Conservation (phyloP, 306 rosid species). For the Prunus armeniaca region DNA sequence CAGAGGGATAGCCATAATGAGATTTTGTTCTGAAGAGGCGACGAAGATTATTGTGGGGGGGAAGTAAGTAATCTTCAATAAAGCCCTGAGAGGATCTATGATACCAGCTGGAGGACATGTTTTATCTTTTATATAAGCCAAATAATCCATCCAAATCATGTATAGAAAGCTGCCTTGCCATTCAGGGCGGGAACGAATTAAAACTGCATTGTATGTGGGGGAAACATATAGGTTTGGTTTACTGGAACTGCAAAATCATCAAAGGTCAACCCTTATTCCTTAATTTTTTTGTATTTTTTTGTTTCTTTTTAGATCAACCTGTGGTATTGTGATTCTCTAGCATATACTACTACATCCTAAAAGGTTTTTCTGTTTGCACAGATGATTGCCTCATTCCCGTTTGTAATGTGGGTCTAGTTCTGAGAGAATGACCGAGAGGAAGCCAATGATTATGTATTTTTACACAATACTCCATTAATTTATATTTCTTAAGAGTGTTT, state of each 20-base stretch:
- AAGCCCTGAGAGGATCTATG: slow-evolving; percentile 35
- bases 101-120: slow-evolving; percentile 39
- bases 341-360: slow-evolving; percentile 18
- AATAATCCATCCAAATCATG: slow-evolving; percentile 74
- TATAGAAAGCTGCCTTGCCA: slow-evolving; percentile 80
- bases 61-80: slow-evolving; percentile 28
- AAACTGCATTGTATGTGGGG: slow-evolving; percentile 55
- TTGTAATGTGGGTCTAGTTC: background rate
- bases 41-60: slow-evolving; percentile 30
- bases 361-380: slow-evolving; percentile 17
- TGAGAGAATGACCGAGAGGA: slow-evolving; percentile 16
- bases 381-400: slow-evolving; percentile 16
- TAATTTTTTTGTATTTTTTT: slow-evolving; percentile 19
- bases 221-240: slow-evolving; percentile 51
- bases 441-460: slow-evolving; percentile 1
- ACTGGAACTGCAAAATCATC: slow-evolving; percentile 43
- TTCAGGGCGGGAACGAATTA: slow-evolving; percentile 67
- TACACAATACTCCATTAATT: slow-evolving; percentile 2
- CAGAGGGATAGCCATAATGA: slow-evolving; percentile 34
- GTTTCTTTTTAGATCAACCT: slow-evolving; percentile 18
- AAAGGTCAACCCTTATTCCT: slow-evolving; percentile 36
- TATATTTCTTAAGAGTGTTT: slow-evolving; percentile 11
- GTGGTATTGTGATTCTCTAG: slow-evolving; percentile 30
- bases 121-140: slow-evolving; percentile 41
- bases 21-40: slow-evolving; percentile 39